A percentile compares a stretch with the other conserved stretches of the same genome.
These are phyloP conservation scores for Hypholoma fasciculare DNA, from an alignment of 768 basidiomycete species.

Conservation along the genomic window DNA sequence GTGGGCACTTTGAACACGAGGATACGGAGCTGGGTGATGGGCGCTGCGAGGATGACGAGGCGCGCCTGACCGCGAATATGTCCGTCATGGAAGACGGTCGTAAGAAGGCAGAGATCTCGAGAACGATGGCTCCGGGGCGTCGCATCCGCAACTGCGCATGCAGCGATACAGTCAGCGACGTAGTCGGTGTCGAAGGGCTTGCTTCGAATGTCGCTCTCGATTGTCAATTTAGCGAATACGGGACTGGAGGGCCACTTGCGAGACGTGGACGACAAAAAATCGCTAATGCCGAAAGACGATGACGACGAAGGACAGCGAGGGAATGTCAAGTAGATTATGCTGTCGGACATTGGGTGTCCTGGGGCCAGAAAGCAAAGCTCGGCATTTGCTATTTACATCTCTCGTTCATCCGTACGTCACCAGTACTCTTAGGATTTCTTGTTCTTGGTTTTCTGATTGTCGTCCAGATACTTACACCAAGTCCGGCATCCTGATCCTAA, in stretches of 20 bases:
- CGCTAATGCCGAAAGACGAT: conserved; percentile 22
- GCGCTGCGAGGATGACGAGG: conserved; percentile 58
- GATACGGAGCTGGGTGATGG: conserved; percentile 32
- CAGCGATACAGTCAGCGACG: conserved; percentile 58
- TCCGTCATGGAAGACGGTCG: conserved; percentile 26
- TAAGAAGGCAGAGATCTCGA: conserved; percentile 49
- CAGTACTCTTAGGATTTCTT: not conserved
- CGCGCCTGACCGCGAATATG: conserved; percentile 57
- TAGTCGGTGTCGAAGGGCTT: conserved; percentile 57
- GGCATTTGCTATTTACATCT: conserved; percentile 64
- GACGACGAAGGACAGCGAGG: conserved; percentile 35
- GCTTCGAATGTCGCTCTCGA: conserved; percentile 68
- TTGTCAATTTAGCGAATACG: conserved; percentile 72
- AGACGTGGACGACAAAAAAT: conserved; percentile 43
- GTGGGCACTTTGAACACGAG: conserved; percentile 29
- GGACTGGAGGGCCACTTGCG: conserved; percentile 60
- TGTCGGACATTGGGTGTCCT: conserved; percentile 79
- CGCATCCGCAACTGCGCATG: conserved; percentile 39
- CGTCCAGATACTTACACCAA: conserved; percentile 81
- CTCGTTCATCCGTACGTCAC: conserved; percentile 69
- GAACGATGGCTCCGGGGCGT: conserved; percentile 39
- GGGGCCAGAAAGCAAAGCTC: conserved; percentile 63
- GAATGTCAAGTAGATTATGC: conserved; percentile 42
- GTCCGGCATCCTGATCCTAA: conserved; percentile 77
- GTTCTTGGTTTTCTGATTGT: not conserved